Evolutionary conservation across 257 asterid genomes (phyloP).

Genomic region (Solanum raphanifolium): DNA sequence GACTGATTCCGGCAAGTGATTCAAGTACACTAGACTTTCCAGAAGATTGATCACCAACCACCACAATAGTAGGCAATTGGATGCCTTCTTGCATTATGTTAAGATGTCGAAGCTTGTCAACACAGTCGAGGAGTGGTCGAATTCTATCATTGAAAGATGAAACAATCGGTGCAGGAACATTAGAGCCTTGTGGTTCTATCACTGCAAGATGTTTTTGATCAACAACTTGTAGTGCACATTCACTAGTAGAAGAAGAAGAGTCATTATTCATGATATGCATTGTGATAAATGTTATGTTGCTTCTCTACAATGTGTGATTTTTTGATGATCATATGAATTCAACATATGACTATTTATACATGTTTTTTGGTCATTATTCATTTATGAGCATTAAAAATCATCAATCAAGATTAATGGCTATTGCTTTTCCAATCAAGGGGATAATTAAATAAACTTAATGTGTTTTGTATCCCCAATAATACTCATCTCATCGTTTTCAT

Average conservation of each 20-base stretch:
- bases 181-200: not conserved
- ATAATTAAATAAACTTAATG: too few species aligned
- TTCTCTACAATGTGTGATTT: not conserved
- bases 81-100: not conserved
- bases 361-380: not conserved
- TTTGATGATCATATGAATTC: not conserved
- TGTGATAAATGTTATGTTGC: not conserved
- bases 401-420: not conserved
- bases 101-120: constrained; percentile 8
- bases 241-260: not conserved
- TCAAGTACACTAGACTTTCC: not conserved
- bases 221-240: not conserved
- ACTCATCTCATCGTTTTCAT: not conserved
- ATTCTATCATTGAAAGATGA: constrained; percentile 25
- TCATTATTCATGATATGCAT: not conserved
- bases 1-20: not conserved
- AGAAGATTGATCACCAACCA: not conserved
- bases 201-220: not conserved
- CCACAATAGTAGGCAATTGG: not conserved
- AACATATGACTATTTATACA: not conserved
- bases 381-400: not conserved
- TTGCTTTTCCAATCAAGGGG: not conserved
- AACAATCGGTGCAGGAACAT: constrained; percentile 13
- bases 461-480: not conserved
- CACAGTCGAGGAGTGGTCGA: constrained; percentile 22